phyloP scores from a whole-genome alignment of 768 basidiomycete genomes.

The Lactarius evosmus region DNA sequence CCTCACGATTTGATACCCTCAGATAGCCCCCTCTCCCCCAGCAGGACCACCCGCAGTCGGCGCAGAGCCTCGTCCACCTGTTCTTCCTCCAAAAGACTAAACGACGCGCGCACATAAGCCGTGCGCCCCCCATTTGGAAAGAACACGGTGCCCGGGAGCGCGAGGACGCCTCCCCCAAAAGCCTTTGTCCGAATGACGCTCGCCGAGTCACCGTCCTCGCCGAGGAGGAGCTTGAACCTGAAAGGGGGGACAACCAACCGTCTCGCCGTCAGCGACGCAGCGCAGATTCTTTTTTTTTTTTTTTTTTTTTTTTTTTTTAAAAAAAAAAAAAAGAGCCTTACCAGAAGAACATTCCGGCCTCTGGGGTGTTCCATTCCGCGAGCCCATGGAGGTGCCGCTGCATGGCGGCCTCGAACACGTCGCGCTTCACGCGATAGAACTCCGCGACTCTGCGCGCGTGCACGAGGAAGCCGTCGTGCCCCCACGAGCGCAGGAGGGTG shows the following conservation, averaged over 20 bases:
- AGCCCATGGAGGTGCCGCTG: conserved; percentile 72
- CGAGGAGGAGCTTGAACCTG: conserved; percentile 71
- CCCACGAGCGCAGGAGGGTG: conserved; percentile 66
- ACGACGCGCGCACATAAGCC: conserved; percentile 77
- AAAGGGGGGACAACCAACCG: no score
- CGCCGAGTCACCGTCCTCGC: conserved; percentile 55
- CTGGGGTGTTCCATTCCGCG: conserved; percentile 67
- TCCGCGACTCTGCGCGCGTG: conserved; percentile 68
- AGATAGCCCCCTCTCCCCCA: conserved; percentile 20
- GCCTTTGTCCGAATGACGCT: conserved; percentile 70
- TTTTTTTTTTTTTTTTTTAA: no score
- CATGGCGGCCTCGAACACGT: conserved; percentile 76
- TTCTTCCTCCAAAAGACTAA: conserved; percentile 62
- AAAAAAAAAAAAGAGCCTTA: conserved; percentile 35
- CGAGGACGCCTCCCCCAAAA: conserved; percentile 79
- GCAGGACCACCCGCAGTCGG: conserved; percentile 44
- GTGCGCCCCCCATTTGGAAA: conserved; percentile 67
- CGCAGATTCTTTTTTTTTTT: neutral
- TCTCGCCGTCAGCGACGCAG: neutral
- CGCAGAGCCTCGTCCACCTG: conserved; percentile 73
- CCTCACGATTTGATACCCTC: neutral
- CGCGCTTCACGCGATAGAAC: conserved; percentile 71
- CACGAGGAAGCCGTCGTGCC: conserved; percentile 64
- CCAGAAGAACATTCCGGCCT: conserved; percentile 91
- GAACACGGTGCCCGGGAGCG: conserved; percentile 82